Percentiles rank a stretch among this genome's conserved stretches.
Conservation (phyloP, 805 yeast genomes). For the Brettanomyces nanus region DNA sequence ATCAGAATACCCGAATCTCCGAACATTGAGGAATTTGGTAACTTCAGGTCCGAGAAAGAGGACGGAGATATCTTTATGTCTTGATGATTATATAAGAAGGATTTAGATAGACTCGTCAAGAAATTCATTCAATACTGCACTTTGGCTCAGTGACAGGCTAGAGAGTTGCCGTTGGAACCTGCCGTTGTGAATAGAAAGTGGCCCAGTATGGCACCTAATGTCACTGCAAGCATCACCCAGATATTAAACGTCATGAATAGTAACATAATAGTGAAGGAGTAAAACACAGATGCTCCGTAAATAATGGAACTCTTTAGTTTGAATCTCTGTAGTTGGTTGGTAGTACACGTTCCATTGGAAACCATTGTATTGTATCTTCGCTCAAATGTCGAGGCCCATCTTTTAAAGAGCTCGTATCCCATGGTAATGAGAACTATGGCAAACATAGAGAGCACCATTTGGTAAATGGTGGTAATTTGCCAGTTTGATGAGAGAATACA, state of each 20-base stretch:
- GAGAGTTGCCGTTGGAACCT: constrained; percentile 10
- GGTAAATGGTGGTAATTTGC: constrained; percentile 29
- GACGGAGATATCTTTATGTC: not conserved
- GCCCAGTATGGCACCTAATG: constrained; percentile 33
- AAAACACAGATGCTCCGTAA: constrained; percentile 35
- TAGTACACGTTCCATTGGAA: constrained; percentile 8
- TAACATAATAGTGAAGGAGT: constrained; percentile 38
- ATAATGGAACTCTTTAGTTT: constrained; percentile 24
- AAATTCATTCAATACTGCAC: constrained; percentile 1
- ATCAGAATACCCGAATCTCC: constrained; percentile 1
- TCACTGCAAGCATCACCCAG: constrained; percentile 38
- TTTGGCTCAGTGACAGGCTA: constrained; percentile 22
- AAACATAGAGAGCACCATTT: constrained; percentile 27
- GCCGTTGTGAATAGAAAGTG: constrained; percentile 22
- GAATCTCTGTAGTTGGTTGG: constrained; percentile 12
- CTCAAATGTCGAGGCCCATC: constrained; percentile 19
- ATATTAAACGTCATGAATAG: constrained; percentile 40
- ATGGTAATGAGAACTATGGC: constrained; percentile 25
- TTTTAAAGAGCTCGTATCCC: constrained; percentile 31
- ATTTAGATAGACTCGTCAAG: not conserved
- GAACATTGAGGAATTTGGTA: not conserved
- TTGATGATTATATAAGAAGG: not conserved
- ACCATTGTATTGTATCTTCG: constrained; percentile 7
- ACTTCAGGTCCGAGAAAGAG: constrained; percentile 1
- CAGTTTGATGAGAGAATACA: constrained; percentile 34